phyloP scores from a whole-genome alignment of 2,329 filamentous ascomycete species.

The Clarireedia monteithiana region DNA sequence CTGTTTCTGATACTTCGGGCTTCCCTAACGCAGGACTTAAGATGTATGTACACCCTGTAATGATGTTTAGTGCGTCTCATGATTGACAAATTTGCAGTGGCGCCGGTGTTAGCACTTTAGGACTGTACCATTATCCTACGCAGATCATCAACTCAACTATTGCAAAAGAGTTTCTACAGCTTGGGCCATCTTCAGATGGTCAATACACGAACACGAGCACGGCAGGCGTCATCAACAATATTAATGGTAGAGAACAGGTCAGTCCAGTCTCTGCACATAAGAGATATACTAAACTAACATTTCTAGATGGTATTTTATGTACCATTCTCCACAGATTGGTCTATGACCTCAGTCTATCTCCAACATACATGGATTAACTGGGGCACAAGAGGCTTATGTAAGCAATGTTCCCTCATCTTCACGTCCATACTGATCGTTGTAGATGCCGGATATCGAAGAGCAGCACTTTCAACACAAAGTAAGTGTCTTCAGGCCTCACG shows the following conservation, averaged over 20 bases:
- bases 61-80: background rate
- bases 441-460: conserved; percentile 24
- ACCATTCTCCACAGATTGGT: conserved; percentile 34
- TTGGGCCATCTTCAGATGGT: conserved; percentile 35
- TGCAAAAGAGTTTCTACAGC: conserved; percentile 47
- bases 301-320: conserved; percentile 50
- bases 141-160: conserved; percentile 44
- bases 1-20: conserved; percentile 40
- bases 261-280: background rate
- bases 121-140: conserved; percentile 52
- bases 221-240: conserved; percentile 52
- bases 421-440: background rate
- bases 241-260: conserved; percentile 45
- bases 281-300: background rate
- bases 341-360: conserved; percentile 44
- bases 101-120: conserved; percentile 39
- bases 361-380: conserved; percentile 56
- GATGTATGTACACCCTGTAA: conserved; percentile 7
- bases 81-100: conserved; percentile 17
- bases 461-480: conserved; percentile 23
- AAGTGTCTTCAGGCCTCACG: background rate
- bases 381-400: conserved; percentile 48
- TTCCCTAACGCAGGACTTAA: conserved; percentile 47
- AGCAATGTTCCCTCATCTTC: conserved; percentile 27
- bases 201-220: conserved; percentile 33